These are phyloP conservation scores for Rossbeevera mucosa DNA, from an alignment of 768 basidiomycete genomes.

Conservation along the genomic window DNA sequence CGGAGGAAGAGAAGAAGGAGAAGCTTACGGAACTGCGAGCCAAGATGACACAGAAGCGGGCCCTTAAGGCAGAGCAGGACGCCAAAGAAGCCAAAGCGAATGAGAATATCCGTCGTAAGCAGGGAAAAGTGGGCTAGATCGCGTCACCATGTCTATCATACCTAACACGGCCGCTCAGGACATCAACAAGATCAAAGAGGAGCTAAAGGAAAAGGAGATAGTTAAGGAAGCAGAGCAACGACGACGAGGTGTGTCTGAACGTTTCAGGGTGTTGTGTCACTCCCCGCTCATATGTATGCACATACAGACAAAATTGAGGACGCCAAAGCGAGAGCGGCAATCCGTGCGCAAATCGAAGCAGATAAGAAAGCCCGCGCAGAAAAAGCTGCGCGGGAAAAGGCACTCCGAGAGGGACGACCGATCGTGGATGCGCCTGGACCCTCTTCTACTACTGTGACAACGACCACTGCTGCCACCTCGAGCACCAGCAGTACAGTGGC, in stretches of 20 bases:
- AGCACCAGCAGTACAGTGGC: slow-evolving; percentile 36
- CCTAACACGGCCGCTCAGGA: slow-evolving; percentile 44
- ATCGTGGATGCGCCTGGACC: slow-evolving; percentile 32
- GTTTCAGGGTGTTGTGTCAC: not conserved
- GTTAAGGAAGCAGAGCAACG: slow-evolving; percentile 80
- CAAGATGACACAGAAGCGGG: slow-evolving; percentile 79
- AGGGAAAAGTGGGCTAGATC: slow-evolving; percentile 56
- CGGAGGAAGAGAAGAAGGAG: slow-evolving; percentile 87
- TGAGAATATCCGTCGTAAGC: slow-evolving; percentile 79
- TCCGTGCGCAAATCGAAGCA: slow-evolving; percentile 92
- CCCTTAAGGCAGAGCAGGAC: slow-evolving; percentile 66
- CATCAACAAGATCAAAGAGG: slow-evolving; percentile 65
- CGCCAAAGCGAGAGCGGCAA: slow-evolving; percentile 74
- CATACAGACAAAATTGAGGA: slow-evolving; percentile 83
- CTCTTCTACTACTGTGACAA: slow-evolving; percentile 28
- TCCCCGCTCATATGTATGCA: not conserved
- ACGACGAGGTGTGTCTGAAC: slow-evolving; percentile 53
- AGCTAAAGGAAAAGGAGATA: slow-evolving; percentile 71
- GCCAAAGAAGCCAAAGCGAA: slow-evolving; percentile 67
- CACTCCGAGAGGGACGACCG: slow-evolving; percentile 74
- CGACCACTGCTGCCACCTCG: slow-evolving; percentile 31
- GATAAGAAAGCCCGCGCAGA: slow-evolving; percentile 89
- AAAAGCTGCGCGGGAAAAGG: slow-evolving; percentile 87
- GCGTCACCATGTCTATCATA: not conserved
- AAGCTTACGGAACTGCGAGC: slow-evolving; percentile 74